A percentile compares a stretch with the other conserved stretches of the same genome.
Conservation (phyloP, 495 filamentous ascomycete genomes). For the Penicillium verhagenii region DNA sequence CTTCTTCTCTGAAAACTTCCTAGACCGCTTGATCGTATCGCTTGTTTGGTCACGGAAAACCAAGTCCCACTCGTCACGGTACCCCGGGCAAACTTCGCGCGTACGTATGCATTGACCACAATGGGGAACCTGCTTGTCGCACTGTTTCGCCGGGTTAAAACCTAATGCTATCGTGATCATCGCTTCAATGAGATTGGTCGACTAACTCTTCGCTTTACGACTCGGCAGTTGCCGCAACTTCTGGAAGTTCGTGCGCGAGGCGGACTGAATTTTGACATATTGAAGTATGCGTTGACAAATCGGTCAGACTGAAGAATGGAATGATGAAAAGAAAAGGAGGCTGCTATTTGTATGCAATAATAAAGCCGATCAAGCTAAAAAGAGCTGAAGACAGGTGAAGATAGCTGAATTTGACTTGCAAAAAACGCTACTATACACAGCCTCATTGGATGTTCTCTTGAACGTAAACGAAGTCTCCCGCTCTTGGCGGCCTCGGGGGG, state of each 20-base stretch:
- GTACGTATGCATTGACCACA: conserved; percentile 29
- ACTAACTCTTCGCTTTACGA: conserved; percentile 11
- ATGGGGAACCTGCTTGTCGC: conserved; percentile 23
- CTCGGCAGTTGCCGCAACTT: conserved; percentile 12
- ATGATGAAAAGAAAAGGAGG: not conserved
- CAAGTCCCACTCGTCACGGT: conserved; percentile 40
- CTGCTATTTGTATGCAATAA: not conserved
- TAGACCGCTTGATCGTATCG: conserved; percentile 26
- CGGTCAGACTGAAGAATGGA: not conserved
- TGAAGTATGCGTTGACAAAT: not conserved
- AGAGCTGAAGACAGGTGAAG: conserved; percentile 3
- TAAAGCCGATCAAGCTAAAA: not conserved
- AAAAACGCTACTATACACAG: not conserved
- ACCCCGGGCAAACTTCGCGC: conserved; percentile 22
- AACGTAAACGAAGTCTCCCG: not conserved
- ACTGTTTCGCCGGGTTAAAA: conserved; percentile 15
- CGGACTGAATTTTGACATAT: not conserved
- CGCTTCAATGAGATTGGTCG: not conserved
- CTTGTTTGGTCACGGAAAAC: conserved; percentile 43
- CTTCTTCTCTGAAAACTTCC: conserved; percentile 7
- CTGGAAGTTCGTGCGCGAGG: conserved; percentile 5
- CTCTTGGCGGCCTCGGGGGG: not conserved
- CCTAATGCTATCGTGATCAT: not conserved
- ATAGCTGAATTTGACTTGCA: not conserved
- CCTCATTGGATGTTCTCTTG: not conserved